Evolutionary conservation across 495 filamentous ascomycete genomes (phyloP).

Genomic region (Tuber magnatum): DNA sequence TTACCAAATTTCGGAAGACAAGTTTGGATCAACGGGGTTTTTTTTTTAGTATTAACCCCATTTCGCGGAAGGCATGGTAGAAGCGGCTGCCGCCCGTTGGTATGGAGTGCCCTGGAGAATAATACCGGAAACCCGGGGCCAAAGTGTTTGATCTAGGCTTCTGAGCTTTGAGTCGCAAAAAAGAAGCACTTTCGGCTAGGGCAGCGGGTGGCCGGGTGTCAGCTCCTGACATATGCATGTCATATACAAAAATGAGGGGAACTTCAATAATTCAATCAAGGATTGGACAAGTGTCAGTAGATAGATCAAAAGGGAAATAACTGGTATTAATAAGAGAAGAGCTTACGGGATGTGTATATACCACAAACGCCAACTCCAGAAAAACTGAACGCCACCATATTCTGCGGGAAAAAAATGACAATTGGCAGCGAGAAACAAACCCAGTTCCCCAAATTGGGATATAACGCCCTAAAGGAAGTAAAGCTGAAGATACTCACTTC

Average conservation of each 20-base stretch:
- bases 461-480: neutral
- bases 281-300: neutral
- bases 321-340: neutral
- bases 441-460: neutral
- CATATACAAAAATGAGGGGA: neutral
- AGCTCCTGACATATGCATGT: neutral
- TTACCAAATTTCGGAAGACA: neutral
- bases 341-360: conserved; percentile 4
- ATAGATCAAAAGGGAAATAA: neutral
- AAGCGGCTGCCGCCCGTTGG: neutral
- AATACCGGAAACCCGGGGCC: neutral
- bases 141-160: neutral
- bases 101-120: neutral
- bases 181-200: neutral
- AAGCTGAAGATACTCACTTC: neutral
- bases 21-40: neutral
- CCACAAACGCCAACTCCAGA: neutral
- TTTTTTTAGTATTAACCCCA: neutral
- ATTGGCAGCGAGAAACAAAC: neutral
- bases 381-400: neutral
- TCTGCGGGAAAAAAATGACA: neutral
- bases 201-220: neutral
- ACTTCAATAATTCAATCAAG: neutral
- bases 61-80: neutral
- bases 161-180: neutral